Conservation (phyloP, 306 rosid genomes). For the Inga leiocalycina region DNA sequence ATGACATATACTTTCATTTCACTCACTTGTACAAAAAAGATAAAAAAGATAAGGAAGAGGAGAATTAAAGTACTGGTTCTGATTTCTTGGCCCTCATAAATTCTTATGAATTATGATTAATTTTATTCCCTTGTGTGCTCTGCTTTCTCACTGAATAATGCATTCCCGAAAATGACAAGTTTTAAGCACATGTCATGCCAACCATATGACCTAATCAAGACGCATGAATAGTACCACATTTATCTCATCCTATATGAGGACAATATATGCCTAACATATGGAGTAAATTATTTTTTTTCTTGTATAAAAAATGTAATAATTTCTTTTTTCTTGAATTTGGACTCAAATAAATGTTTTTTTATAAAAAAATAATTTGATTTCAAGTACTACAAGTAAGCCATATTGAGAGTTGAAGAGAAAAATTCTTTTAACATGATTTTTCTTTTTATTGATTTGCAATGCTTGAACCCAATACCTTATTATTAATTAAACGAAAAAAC, state of each 20-base stretch:
- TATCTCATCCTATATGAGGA: too few relatives aligned
- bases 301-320: too few relatives aligned
- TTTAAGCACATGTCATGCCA: neutral
- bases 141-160: neutral
- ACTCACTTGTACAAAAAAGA: constrained; percentile 2
- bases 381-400: too few relatives aligned
- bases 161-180: neutral
- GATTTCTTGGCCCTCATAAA: neutral
- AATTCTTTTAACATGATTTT: too few relatives aligned
- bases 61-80: constrained; percentile 27
- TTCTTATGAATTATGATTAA: neutral
- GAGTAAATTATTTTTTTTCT: too few relatives aligned
- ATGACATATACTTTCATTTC: constrained; percentile 27
- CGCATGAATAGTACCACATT: neutral
- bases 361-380: too few relatives aligned
- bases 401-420: too few relatives aligned
- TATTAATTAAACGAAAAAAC: too few relatives aligned
- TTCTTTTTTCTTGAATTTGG: neutral
- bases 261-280: neutral
- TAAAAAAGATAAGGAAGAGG: neutral
- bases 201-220: neutral
- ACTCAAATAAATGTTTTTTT: too few relatives aligned
- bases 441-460: too few relatives aligned
- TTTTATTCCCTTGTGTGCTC: neutral
- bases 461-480: too few relatives aligned